Conservation (phyloP, 805 yeast species). For the Komagataella pastoris region DNA sequence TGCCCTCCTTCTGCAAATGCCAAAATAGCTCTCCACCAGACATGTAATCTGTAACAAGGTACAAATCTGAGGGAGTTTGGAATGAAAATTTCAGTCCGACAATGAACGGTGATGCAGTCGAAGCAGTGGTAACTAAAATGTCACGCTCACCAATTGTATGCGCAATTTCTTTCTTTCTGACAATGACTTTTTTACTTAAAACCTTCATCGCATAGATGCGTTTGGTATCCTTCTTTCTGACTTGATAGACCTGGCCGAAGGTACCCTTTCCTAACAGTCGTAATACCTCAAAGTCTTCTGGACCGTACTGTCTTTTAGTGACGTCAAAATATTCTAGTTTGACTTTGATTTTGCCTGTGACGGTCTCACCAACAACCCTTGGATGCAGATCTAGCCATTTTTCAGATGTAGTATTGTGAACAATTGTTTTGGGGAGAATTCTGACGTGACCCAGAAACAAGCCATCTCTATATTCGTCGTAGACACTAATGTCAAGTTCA, state of each 20-base stretch:
- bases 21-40: conserved; percentile 95
- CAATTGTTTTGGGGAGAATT: conserved; percentile 46
- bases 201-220: conserved; percentile 97
- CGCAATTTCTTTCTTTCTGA: conserved; percentile 93
- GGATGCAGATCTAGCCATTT: conserved; percentile 68
- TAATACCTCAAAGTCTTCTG: conserved; percentile 87
- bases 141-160: conserved; percentile 97
- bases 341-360: conserved; percentile 67
- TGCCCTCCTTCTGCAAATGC: conserved; percentile 94
- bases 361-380: conserved; percentile 63
- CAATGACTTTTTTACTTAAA: conserved; percentile 85
- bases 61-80: conserved; percentile 88
- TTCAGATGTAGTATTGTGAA: conserved; percentile 30
- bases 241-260: conserved; percentile 96
- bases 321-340: conserved; percentile 60
- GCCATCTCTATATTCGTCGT: conserved; percentile 75
- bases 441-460: conserved; percentile 78
- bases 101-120: conserved; percentile 82
- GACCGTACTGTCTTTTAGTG: conserved; percentile 72
- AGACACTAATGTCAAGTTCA: conserved; percentile 80
- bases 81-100: conserved; percentile 93
- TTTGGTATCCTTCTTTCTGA: conserved; percentile 76
- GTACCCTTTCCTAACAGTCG: conserved; percentile 92
- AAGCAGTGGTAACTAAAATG: conserved; percentile 84
- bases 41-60: conserved; percentile 94